These are phyloP conservation scores for Globisporangium echinulatum DNA, from an alignment of 352 stramenopile genomes.

Conservation along the genomic window DNA sequence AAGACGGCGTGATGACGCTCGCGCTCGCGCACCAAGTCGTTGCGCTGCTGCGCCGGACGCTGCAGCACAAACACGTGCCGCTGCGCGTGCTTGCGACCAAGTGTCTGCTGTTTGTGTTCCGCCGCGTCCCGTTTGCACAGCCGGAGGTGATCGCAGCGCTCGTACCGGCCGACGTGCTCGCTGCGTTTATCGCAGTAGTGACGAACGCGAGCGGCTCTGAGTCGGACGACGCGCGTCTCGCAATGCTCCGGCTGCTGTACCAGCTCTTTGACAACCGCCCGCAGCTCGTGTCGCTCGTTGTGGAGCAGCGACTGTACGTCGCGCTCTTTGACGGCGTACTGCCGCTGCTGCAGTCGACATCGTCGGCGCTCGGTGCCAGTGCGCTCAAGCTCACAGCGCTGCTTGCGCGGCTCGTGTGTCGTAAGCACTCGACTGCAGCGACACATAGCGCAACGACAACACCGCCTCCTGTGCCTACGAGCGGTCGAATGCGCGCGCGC, in stretches of 20 bases:
- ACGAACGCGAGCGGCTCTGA: constrained; percentile 41
- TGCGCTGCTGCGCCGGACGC: constrained; percentile 29
- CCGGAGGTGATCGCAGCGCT: constrained; percentile 30
- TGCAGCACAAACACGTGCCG: constrained; percentile 49
- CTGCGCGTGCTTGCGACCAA: constrained; percentile 66
- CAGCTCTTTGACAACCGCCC: constrained; percentile 59
- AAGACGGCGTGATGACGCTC: constrained; percentile 27
- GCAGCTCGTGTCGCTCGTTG: constrained; percentile 47
- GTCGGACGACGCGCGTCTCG: constrained; percentile 61
- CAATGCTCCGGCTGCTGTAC: constrained; percentile 54
- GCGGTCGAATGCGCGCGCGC: constrained; percentile 19
- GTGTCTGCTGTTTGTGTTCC: constrained; percentile 57
- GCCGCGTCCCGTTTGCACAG: constrained; percentile 29
- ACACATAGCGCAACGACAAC: neutral
- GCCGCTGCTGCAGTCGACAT: constrained; percentile 34
- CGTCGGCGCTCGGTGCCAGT: constrained; percentile 27
- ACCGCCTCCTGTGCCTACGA: neutral
- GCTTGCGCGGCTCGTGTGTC: constrained; percentile 49
- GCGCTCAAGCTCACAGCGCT: constrained; percentile 50
- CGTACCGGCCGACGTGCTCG: constrained; percentile 38
- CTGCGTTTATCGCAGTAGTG: constrained; percentile 48
- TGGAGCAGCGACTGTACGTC: constrained; percentile 51
- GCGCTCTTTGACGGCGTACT: constrained; percentile 50
- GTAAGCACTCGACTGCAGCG: constrained; percentile 20
- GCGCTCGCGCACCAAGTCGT: constrained; percentile 39